Evolutionary conservation across 2,329 filamentous ascomycete genomes (phyloP).

Genomic region (Claviceps pazoutovae): DNA sequence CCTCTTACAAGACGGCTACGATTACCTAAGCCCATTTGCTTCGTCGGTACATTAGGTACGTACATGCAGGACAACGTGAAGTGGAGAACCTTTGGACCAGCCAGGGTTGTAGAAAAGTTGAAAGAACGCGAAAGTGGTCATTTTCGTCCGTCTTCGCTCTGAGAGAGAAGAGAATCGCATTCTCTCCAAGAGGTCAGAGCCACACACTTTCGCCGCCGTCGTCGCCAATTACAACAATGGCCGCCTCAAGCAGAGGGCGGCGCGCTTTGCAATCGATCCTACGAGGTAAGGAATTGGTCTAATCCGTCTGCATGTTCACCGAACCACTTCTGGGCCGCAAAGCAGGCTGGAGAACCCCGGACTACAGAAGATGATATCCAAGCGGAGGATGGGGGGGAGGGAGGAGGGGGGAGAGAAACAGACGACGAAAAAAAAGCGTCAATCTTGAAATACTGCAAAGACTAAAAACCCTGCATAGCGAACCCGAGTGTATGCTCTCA

Average conservation of each 20-base stretch:
- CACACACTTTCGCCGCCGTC: neutral
- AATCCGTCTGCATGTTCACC: neutral
- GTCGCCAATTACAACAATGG: conserved; percentile 20
- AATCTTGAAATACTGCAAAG: neutral
- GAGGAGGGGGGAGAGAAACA: neutral
- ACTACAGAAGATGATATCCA: neutral
- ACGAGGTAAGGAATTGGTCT: conserved; percentile 25
- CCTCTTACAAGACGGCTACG: too few species aligned
- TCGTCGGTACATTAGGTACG: neutral
- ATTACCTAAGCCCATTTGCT: neutral
- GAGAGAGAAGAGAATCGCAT: neutral
- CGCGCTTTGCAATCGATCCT: conserved; percentile 34
- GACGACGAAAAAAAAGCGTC: neutral
- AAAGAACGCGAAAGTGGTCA: conserved; percentile 4
- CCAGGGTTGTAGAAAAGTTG: conserved; percentile 10
- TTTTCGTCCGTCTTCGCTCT: neutral
- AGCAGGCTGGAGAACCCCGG: too few species aligned
- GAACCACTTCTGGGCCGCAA: neutral
- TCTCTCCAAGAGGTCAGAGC: conserved; percentile 6
- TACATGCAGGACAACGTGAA: neutral
- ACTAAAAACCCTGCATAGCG: conserved; percentile 7
- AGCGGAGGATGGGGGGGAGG: neutral
- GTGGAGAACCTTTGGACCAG: neutral
- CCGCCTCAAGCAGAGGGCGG: conserved; percentile 43
- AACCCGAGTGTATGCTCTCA: conserved; percentile 22